phyloP scores from a whole-genome alignment of 108 stramenopile species.

The Epithemia pelagica region DNA sequence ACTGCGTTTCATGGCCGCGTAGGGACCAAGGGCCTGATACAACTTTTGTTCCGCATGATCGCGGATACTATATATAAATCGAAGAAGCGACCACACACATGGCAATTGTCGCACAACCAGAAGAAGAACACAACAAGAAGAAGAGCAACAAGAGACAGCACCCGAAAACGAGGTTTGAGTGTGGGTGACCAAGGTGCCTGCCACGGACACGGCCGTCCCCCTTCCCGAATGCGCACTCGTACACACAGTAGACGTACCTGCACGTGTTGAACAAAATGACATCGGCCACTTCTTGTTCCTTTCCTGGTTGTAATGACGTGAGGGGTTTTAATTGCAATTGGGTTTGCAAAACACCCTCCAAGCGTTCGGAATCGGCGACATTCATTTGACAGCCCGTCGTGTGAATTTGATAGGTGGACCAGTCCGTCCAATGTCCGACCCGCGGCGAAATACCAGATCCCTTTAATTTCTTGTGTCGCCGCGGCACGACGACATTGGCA shows the following conservation, averaged over 20 bases:
- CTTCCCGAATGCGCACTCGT: too few species aligned
- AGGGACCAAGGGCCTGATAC: conserved; percentile 54
- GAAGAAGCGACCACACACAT: too few species aligned
- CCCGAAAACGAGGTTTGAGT: too few species aligned
- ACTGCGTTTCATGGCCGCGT: conserved; percentile 41
- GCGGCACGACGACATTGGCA: conserved; percentile 22
- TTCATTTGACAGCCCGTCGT: conserved; percentile 96
- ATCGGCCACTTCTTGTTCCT: conserved; percentile 30
- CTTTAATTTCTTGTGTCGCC: conserved; percentile 35
- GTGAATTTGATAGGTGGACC: conserved; percentile 46
- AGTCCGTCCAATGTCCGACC: conserved; percentile 5
- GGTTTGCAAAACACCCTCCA: conserved; percentile 71
- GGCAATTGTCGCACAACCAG: too few species aligned
- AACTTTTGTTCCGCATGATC: conserved; percentile 89
- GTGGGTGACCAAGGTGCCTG: too few species aligned
- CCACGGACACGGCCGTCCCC: too few species aligned
- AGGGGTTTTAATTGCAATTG: conserved; percentile 41
- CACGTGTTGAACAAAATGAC: conserved; percentile 83
- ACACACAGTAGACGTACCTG: too few species aligned
- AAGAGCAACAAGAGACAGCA: too few species aligned
- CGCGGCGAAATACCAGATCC: conserved; percentile 31
- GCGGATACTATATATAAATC: too few species aligned
- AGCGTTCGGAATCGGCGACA: conserved; percentile 86
- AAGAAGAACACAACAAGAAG: too few species aligned
- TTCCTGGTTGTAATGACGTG: conserved; percentile 5